Conservation (phyloP, 805 yeast species). For the Candida multigemmis region DNA sequence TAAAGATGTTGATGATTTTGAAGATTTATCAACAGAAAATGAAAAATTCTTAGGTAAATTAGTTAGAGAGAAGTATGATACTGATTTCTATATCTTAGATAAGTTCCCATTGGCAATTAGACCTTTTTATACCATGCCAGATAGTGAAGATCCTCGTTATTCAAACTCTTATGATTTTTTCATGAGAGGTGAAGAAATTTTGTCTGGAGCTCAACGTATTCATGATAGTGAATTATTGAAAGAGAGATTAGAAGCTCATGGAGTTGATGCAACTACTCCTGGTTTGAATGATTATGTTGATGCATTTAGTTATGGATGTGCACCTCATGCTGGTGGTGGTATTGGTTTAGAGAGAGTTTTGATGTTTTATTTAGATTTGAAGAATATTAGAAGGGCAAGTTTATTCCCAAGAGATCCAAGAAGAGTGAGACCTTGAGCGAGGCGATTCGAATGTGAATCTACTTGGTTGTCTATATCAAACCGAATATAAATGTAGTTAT, state of each 20-base stretch:
- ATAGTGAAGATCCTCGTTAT: conserved; percentile 81
- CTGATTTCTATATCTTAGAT: conserved; percentile 96
- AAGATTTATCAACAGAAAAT: conserved; percentile 88
- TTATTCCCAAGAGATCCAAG: conserved; percentile 98
- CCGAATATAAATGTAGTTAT: too few species aligned
- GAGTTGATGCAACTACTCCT: conserved; percentile 66
- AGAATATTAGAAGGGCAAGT: conserved; percentile 97
- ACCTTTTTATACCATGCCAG: conserved; percentile 99
- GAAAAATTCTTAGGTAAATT: conserved; percentile 89
- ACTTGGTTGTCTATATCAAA: too few species aligned
- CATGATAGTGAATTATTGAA: conserved; percentile 82
- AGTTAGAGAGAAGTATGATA: conserved; percentile 88
- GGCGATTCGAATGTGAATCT: too few species aligned
- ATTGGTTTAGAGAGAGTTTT: conserved; percentile 98
- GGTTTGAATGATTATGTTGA: conserved; percentile 89
- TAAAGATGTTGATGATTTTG: conserved; percentile 76
- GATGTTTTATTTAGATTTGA: conserved; percentile 95
- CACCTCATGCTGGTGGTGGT: conserved; percentile 99
- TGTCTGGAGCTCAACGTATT: conserved; percentile 99
- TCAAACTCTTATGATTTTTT: conserved; percentile 98
- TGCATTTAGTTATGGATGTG: conserved; percentile 90
- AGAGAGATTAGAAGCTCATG: conserved; percentile 78
- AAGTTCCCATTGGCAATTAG: conserved; percentile 95
- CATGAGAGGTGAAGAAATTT: conserved; percentile 99
- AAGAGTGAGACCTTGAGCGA: conserved; percentile 83